Evolutionary conservation across 2,329 filamentous ascomycete genomes (phyloP).

Genomic region (Sarocladium strictum): DNA sequence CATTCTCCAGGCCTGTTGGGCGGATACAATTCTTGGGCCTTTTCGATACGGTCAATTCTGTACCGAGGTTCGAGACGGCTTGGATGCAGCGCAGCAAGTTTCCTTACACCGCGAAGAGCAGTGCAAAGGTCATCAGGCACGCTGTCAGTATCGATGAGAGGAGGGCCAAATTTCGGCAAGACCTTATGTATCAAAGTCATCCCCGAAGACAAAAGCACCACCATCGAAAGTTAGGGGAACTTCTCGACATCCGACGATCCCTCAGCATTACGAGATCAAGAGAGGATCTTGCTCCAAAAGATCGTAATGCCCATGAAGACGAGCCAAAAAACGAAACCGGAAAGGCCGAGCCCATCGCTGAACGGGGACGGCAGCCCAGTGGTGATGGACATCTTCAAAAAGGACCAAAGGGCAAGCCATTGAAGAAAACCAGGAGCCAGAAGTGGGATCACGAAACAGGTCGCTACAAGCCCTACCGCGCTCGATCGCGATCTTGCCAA

Average conservation of each 20-base stretch:
- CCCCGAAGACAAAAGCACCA: constrained; percentile 15
- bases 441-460: constrained; percentile 5
- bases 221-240: constrained; percentile 19
- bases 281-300: background rate
- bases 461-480: constrained; percentile 34
- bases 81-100: constrained; percentile 79
- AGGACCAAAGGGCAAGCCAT: background rate
- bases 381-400: background rate
- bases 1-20: constrained; percentile 69
- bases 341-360: background rate
- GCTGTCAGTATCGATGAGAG: constrained; percentile 67
- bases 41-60: constrained; percentile 78
- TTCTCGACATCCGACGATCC: constrained; percentile 2
- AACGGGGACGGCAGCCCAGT: constrained; percentile 1
- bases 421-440: constrained; percentile 5
- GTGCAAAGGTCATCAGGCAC: constrained; percentile 58
- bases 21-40: constrained; percentile 72
- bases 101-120: constrained; percentile 57
- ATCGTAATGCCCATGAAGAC: background rate
- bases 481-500: constrained; percentile 31
- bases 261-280: background rate
- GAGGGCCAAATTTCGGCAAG: constrained; percentile 65
- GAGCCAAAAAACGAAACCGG: background rate
- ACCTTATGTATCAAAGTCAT: constrained; percentile 53
- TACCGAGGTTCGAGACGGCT: constrained; percentile 67